A percentile compares a stretch with the other conserved stretches of the same genome.
Conservation (phyloP, 768 basidiomycete species). For the Rhizopogon salebrosus region DNA sequence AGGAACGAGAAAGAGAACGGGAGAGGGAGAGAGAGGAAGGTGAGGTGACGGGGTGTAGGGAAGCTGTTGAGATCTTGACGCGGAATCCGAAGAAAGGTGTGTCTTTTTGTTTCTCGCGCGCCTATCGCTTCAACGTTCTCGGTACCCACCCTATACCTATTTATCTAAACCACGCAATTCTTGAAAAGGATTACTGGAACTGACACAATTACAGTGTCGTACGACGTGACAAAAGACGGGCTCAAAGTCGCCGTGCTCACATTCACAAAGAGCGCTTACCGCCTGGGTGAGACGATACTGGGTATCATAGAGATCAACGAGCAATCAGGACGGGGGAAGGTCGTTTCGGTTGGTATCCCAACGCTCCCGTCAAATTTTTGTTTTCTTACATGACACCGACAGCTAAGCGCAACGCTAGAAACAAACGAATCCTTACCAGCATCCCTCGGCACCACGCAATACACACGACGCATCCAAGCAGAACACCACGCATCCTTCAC, state of each 20-base stretch:
- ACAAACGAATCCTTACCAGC: constrained; percentile 81
- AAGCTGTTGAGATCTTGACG: constrained; percentile 89
- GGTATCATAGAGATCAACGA: constrained; percentile 89
- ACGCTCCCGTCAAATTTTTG: background rate
- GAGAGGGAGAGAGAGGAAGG: constrained; percentile 40
- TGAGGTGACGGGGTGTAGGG: constrained; percentile 53
- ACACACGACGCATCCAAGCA: constrained; percentile 73
- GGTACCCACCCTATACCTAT: background rate
- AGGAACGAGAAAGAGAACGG: constrained; percentile 19
- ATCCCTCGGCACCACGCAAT: constrained; percentile 39
- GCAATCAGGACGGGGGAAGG: constrained; percentile 60
- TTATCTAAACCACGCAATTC: too few relatives aligned
- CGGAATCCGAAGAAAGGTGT: constrained; percentile 84
- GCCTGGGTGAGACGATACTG: constrained; percentile 87
- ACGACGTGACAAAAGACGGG: constrained; percentile 93
- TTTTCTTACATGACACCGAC: constrained; percentile 2
- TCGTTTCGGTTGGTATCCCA: constrained; percentile 64
- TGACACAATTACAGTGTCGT: constrained; percentile 57
- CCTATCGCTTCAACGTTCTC: background rate
- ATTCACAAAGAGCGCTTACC: constrained; percentile 85
- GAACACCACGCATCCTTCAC: constrained; percentile 81
- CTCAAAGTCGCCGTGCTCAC: constrained; percentile 86
- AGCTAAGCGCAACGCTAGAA: constrained; percentile 89
- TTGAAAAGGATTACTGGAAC: background rate
- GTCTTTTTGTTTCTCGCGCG: constrained; percentile 12